Base-by-base conservation (phyloP, 2,329 filamentous ascomycete species). In the Aspergillus eucalypticola region DNA sequence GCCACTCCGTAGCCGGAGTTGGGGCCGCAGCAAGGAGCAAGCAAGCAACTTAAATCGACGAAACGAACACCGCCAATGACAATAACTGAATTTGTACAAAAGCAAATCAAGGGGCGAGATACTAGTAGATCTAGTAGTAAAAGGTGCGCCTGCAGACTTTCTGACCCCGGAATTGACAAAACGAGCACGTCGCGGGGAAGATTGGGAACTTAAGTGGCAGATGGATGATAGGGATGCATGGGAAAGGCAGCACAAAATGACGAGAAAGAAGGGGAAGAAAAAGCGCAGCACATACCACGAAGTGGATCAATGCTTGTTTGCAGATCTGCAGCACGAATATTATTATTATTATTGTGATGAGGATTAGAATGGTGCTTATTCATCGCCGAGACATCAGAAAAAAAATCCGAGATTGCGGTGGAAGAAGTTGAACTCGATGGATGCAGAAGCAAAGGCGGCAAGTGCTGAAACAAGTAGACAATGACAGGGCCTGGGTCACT, bases 341-440 rank as follows among this genome's bases (percentile, higher is more conserved):
- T 61, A 46, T 42, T n/a, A n/a, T 52, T 62, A 46, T 42, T 61
- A 46, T 52, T 50, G 32, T 5, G 32, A 29, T 48, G 38, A 60
- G 58, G 56, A 60, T 60, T 60, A 63, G 58, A 35, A 54, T 48
- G 46, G 44, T 53, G 60, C 61, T 62, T 57, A 57, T 52, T 54
- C 70, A 71, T 72, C 64, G 67, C 65, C 66, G 63, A 69, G 60
- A 64, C 68, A 70, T 66, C 54, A 46, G 13, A 55, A 46, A 19
- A 54, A 44, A 17, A 29, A 38, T 29, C 35, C 38, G 38, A 63
- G 60, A 38, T 56, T 61, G 64, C 58, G 60, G 65, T 67, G 49
- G 60, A 32, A 41, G 42, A 44, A 46, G 48, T 41, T 41, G 38
- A 49, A 58, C 49, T 59, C 48, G 49, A 61, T 17, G 56, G 42